Conservation (phyloP, 1,284 basidiomycete genomes). For the Ustanciosporium gigantosporum region DNA sequence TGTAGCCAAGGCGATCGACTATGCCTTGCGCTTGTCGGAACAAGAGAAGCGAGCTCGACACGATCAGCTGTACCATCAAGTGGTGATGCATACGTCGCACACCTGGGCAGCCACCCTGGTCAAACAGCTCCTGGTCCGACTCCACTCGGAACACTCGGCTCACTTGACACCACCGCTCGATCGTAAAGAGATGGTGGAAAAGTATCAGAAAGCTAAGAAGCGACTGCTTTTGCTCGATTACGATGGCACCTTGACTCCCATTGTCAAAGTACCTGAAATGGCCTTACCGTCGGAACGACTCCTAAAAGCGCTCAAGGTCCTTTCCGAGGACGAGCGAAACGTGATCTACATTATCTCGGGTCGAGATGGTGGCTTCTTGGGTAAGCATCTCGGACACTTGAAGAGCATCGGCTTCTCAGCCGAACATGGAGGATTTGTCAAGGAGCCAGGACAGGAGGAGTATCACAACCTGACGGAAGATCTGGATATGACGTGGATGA, state of each 20-base stretch:
- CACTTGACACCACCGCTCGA: conserved; percentile 85
- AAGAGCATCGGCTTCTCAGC: conserved; percentile 84
- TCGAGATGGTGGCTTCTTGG: conserved; percentile 88
- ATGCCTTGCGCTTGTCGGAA: conserved; percentile 78
- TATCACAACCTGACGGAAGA: conserved; percentile 89
- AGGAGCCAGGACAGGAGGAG: conserved; percentile 69
- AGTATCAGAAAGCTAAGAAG: conserved; percentile 76
- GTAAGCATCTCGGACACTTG: conserved; percentile 86
- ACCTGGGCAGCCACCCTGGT: conserved; percentile 92
- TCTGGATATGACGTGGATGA: conserved; percentile 98
- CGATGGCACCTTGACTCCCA: conserved; percentile 94
- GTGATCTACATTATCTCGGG: conserved; percentile 96
- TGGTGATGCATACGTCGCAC: conserved; percentile 90
- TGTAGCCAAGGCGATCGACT: conserved; percentile 91
- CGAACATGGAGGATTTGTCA: conserved; percentile 92
- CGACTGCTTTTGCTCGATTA: conserved; percentile 94
- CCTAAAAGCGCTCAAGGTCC: conserved; percentile 73
- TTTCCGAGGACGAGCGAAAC: conserved; percentile 81
- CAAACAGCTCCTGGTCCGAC: conserved; percentile 82
- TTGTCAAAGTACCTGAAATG: conserved; percentile 89
- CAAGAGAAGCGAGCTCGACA: conserved; percentile 80
- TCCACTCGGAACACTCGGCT: conserved; percentile 79
- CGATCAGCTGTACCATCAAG: conserved; percentile 70
- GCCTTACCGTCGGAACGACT: conserved; percentile 80
- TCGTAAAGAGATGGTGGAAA: conserved; percentile 68